Base-by-base conservation (phyloP, 306 rosid species). In the Cucurbita maxima region DNA sequence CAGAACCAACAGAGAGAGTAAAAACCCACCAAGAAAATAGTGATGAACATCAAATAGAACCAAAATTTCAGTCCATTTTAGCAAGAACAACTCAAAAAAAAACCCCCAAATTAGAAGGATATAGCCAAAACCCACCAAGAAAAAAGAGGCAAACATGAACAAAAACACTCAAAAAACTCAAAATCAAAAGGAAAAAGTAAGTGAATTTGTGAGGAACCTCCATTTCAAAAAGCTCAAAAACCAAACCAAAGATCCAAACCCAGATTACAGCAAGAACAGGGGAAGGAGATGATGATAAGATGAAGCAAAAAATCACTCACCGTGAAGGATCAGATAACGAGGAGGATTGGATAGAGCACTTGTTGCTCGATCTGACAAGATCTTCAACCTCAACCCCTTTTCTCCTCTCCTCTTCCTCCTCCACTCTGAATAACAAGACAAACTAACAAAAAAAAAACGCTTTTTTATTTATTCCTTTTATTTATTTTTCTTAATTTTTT, bases 301-400 rank as follows among this genome's bases (percentile, higher is more conserved):
- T 43, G 8, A n/a, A 14, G n/a, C 8, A 53, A 10, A 18, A 43
- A 64, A 18, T 18, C 5, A 73, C 43, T 6, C 7, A 73, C 76
- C 76, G 37, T 57, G 76, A 43, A 73, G 13, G 5, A 66, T 43
- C 5, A 73, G 44, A 58, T 22, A 58, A 58, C 41, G 77, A 12
- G 20, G 63, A 58, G 20, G 69, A 74, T 58, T 74, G 53, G 19
- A 25, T 16, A 40, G 64, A 55, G 66, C 19, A 38, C 5, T 58
- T 45, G 47, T 58, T 25, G 77, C 54, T 30, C 77, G 70, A 74
- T 58, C 77, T 74, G 58, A 73, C 55, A 73, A 57, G 53, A 73
- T 73, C 67, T 57, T 43, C 68, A 25, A 41, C 7, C 76, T 18
- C 63, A 43, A 19, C 72, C 54, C 16, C 58, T 7, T n/a, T 22